Evolutionary conservation across 2,329 filamentous ascomycete genomes (phyloP).

Genomic region (Coniochaeta ligniaria): DNA sequence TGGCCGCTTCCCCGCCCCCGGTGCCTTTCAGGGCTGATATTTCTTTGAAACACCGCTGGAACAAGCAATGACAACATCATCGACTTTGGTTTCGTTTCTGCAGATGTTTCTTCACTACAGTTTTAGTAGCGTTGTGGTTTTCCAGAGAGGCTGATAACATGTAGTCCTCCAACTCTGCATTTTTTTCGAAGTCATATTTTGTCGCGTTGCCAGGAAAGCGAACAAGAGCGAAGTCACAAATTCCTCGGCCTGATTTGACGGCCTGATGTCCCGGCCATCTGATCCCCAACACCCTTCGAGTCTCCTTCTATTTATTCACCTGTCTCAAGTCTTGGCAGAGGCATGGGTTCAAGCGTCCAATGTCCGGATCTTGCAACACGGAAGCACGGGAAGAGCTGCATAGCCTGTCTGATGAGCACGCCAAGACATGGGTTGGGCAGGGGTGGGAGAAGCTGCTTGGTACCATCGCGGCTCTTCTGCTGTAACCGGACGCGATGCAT

Average conservation of each 20-base stretch:
- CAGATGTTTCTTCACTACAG: too few species aligned
- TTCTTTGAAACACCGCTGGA: background rate
- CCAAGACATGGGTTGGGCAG: constrained; percentile 4
- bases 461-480: background rate
- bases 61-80: background rate
- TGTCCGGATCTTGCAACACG: constrained; percentile 1
- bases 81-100: background rate
- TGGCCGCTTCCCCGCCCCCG: too few species aligned
- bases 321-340: background rate
- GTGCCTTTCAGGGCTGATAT: background rate
- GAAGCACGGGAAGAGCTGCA: constrained; percentile 2
- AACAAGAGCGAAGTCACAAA: background rate
- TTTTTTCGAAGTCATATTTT: background rate
- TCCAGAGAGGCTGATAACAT: too few species aligned
- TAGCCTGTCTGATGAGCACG: constrained; percentile 5
- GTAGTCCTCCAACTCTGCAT: too few species aligned
- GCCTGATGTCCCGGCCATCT: background rate
- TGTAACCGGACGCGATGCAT: background rate
- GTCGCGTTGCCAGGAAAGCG: background rate
- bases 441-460: background rate
- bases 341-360: background rate
- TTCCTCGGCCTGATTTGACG: background rate
- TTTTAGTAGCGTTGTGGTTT: too few species aligned
- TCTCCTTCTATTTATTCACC: background rate
- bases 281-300: background rate